Conservation (phyloP, 441 rosid genomes). For the Pelargonium fulgidum region DNA sequence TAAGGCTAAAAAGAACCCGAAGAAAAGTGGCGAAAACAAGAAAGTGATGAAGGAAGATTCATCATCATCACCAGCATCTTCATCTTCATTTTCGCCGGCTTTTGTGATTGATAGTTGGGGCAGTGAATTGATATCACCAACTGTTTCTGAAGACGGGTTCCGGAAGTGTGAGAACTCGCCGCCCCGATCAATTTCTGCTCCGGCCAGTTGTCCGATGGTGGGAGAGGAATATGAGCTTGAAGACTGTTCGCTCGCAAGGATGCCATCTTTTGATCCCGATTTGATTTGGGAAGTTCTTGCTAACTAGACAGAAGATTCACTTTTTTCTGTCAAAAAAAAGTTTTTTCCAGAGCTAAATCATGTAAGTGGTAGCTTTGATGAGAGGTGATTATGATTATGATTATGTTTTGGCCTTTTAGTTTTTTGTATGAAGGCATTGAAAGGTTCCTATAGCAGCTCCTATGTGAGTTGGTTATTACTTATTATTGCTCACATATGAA, state of each 20-base stretch:
- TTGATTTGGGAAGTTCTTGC: conserved; percentile 91
- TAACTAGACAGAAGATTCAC: conserved; percentile 29
- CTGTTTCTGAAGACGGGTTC: conserved; percentile 39
- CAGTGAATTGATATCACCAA: conserved; percentile 35
- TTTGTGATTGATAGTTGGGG: conserved; percentile 38
- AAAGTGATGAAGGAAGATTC: conserved; percentile 22
- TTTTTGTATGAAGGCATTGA: conserved; percentile 22
- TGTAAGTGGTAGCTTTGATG: conserved; percentile 25
- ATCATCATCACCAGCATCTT: conserved; percentile 18
- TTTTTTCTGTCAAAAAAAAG: background rate
- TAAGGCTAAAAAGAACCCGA: conserved; percentile 50
- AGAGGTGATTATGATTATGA: background rate
- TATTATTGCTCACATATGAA: background rate
- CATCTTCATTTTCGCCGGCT: conserved; percentile 31
- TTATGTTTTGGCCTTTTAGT: conserved; percentile 20
- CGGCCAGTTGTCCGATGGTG: conserved; percentile 28
- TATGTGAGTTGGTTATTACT: background rate
- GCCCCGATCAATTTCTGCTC: conserved; percentile 27
- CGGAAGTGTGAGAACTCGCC: conserved; percentile 47
- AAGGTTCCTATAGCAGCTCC: background rate
- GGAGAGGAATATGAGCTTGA: conserved; percentile 37
- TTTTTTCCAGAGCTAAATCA: conserved; percentile 7
- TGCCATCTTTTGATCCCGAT: conserved; percentile 92
- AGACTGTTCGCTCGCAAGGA: conserved; percentile 59
- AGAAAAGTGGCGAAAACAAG: conserved; percentile 23